Percentiles rank a stretch among this genome's conserved stretches.
These are phyloP conservation scores for Suhomyces emberorum DNA, from an alignment of 805 yeast species.

Conservation along the genomic window DNA sequence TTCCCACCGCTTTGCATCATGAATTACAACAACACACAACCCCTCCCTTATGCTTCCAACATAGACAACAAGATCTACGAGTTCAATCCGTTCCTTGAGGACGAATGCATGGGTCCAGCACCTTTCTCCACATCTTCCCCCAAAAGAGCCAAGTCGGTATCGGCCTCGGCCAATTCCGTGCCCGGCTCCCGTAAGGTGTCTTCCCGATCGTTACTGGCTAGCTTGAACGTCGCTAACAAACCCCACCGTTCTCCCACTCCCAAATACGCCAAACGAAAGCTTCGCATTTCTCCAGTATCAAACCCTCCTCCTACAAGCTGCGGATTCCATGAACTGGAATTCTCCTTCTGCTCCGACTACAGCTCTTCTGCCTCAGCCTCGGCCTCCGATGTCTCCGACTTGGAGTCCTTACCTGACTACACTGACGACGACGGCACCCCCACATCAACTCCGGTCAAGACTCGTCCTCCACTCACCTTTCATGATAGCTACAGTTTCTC, in stretches of 20 bases:
- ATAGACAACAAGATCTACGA: constrained; percentile 22
- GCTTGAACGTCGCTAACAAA: background rate
- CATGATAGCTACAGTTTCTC: constrained; percentile 3
- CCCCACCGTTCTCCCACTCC: constrained; percentile 1
- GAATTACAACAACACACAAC: constrained; percentile 18
- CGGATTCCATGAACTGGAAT: constrained; percentile 10
- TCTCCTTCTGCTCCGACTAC: constrained; percentile 10
- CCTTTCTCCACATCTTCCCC: constrained; percentile 4
- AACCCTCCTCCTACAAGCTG: background rate
- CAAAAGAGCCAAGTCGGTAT: constrained; percentile 15
- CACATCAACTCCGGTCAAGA: constrained; percentile 13
- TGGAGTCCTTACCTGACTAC: constrained; percentile 38
- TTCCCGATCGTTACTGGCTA: constrained; percentile 5
- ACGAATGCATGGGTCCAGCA: constrained; percentile 1
- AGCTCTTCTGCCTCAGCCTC: background rate
- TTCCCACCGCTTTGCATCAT: too few relatives aligned
- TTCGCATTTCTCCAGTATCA: background rate
- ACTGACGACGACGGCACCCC: constrained; percentile 29
- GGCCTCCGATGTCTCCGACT: constrained; percentile 24
- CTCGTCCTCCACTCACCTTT: constrained; percentile 3
- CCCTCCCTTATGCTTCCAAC: constrained; percentile 20
- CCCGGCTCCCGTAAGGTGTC: constrained; percentile 1
- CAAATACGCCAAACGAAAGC: constrained; percentile 5
- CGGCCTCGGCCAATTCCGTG: constrained; percentile 10
- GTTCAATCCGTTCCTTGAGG: constrained; percentile 13